These are phyloP conservation scores for Colletotrichum scovillei DNA, from an alignment of 2,329 filamentous ascomycete genomes.

Conservation along the genomic window DNA sequence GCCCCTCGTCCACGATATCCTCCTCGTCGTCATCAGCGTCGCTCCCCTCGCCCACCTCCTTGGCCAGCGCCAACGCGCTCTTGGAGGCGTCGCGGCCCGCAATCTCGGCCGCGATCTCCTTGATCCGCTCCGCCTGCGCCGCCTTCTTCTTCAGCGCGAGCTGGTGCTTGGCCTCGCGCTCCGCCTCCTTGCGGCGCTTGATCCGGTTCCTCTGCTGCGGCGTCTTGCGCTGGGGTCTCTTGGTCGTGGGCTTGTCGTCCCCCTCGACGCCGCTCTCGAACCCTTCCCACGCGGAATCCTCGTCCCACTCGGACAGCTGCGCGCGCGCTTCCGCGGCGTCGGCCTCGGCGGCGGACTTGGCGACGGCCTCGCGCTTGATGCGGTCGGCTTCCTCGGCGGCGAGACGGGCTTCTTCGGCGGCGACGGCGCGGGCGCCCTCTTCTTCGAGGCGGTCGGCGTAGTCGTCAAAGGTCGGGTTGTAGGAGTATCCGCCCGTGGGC, in stretches of 20 bases:
- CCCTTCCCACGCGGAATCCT: slow-evolving; percentile 92
- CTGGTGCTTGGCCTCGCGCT: slow-evolving; percentile 80
- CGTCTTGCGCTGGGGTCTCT: slow-evolving; percentile 87
- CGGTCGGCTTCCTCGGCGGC: slow-evolving; percentile 74
- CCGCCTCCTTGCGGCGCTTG: slow-evolving; percentile 88
- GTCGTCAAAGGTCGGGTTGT: slow-evolving; percentile 90
- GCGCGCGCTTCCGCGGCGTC: slow-evolving; percentile 78
- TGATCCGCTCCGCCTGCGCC: slow-evolving; percentile 77
- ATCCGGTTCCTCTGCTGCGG: slow-evolving; percentile 87
- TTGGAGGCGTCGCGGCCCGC: slow-evolving; percentile 64
- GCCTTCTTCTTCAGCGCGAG: slow-evolving; percentile 78
- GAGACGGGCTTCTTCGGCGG: slow-evolving; percentile 80
- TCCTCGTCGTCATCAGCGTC: slow-evolving; percentile 58
- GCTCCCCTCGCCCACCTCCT: slow-evolving; percentile 47
- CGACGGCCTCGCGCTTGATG: slow-evolving; percentile 74
- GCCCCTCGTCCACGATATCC: slow-evolving; percentile 69
- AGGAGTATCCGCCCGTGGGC: slow-evolving; percentile 86
- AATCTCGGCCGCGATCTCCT: slow-evolving; percentile 75
- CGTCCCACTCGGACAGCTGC: slow-evolving; percentile 78
- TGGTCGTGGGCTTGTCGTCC: slow-evolving; percentile 63
- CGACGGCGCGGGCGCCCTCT: slow-evolving; percentile 83
- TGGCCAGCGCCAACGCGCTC: slow-evolving; percentile 51
- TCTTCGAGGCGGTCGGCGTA: slow-evolving; percentile 81
- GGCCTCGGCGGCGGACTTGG: slow-evolving; percentile 76
- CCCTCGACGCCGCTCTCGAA: slow-evolving; percentile 82